These are phyloP conservation scores for Hypoxylon sp. DNA, from an alignment of 2,329 filamentous ascomycete species.

Conservation along the genomic window DNA sequence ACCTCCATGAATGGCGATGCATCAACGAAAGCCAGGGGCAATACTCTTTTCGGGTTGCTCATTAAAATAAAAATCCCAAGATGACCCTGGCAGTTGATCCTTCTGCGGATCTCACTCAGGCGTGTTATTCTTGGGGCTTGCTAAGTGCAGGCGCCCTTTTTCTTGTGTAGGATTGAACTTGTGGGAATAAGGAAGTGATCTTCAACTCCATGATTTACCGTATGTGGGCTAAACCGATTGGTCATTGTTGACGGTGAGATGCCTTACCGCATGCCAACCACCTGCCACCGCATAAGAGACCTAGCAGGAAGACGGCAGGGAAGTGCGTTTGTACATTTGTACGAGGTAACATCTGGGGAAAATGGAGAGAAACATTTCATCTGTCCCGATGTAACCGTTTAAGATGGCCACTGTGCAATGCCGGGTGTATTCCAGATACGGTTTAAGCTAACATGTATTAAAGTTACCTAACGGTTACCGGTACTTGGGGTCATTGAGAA, in stretches of 20 bases:
- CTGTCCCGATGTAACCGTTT: conserved; percentile 29
- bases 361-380: conserved; percentile 27
- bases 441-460: conserved; percentile 23
- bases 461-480: conserved; percentile 38
- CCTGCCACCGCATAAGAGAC: background rate
- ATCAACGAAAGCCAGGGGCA: conserved; percentile 25
- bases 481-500: conserved; percentile 12
- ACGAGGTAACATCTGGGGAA: conserved; percentile 37
- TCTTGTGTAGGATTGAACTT: conserved; percentile 26
- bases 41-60: conserved; percentile 34
- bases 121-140: conserved; percentile 20
- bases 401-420: conserved; percentile 19
- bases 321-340: conserved; percentile 7
- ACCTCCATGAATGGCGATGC: conserved; percentile 18
- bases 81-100: conserved; percentile 38
- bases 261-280: conserved; percentile 24
- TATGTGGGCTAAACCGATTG: conserved; percentile 39
- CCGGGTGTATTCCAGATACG: conserved; percentile 27
- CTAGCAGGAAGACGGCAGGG: background rate
- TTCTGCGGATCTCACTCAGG: conserved; percentile 27
- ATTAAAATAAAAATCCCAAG: conserved; percentile 38
- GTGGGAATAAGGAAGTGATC: conserved; percentile 40
- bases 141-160: conserved; percentile 15
- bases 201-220: conserved; percentile 35
- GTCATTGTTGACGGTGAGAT: conserved; percentile 5